Base-by-base conservation (phyloP, 225 moss, liverwort and hornwort species). In the Antitrichia curtipendula region DNA sequence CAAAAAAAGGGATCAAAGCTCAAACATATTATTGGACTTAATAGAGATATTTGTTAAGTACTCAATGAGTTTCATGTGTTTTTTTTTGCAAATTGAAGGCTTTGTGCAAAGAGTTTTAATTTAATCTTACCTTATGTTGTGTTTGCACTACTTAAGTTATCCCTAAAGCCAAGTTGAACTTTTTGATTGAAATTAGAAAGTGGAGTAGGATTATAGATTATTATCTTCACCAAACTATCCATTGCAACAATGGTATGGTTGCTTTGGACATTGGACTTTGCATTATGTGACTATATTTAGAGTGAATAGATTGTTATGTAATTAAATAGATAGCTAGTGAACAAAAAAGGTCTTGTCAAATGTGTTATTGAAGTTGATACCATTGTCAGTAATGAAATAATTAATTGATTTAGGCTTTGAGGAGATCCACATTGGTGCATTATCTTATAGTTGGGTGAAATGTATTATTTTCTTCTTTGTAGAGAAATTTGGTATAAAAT, bases 11-110 rank as follows among this genome's bases (percentile, higher is more conserved):
- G 15, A 56, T 4, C 2, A 4, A 78, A 38, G 11, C 6, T n/a
- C 11, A 56, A 11, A 5, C 1, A 3, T 15, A 56, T 38, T 18
- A 5, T 38, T 0, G 2, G 1, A 41, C 8, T 12, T 56, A n/a
- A 8, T n/a, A 12, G 13, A 79, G 13, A 31, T 12, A 29, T 9
- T 2, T 13, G 6, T 31, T 7, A 22, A 9, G 4, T 32, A 10
- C 10, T 43, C 1, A 7, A 0, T 14, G 31, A 31, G 5, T 60
- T 60, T 43, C 21, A 41, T 41, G 20, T 29, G 6, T 8, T 2
- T 2, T 8, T 27, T 58, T 29, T 0, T 1, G 2, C 28, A 19
- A 29, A 29, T 79, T 1, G 1, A 28, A 79, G 29, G 8, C 16
- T 58, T 2, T 28, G 10, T 25, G 16, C 16, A 25, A n/a, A 14